Conservation (phyloP, 805 yeast genomes). For the Zygosaccharomyces kombuchaensis region DNA sequence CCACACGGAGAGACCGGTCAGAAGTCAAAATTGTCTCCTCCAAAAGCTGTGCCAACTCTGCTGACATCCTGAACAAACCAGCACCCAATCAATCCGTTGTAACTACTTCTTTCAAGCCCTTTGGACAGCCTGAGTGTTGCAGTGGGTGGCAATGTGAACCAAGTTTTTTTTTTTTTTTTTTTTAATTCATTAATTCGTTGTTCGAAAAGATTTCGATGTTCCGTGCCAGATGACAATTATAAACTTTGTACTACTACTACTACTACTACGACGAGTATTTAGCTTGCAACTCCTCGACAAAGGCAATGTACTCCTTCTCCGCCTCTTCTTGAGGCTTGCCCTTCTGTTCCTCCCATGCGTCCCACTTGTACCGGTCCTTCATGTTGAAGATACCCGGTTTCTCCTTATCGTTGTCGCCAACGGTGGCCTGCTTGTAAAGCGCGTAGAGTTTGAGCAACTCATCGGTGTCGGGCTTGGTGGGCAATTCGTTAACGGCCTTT, state of each 20-base stretch:
- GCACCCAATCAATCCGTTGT: neutral
- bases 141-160: neutral
- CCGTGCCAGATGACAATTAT: neutral
- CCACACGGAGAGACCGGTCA: constrained; percentile 60
- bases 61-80: constrained; percentile 12
- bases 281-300: constrained; percentile 59
- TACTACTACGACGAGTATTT: constrained; percentile 35
- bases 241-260: neutral
- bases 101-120: neutral
- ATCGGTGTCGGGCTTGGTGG: constrained; percentile 77
- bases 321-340: constrained; percentile 90
- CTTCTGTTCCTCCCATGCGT: constrained; percentile 85
- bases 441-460: constrained; percentile 87
- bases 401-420: constrained; percentile 83
- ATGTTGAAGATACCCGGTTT: constrained; percentile 92
- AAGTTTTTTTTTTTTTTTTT: neutral
- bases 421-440: constrained; percentile 93
- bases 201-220: neutral
- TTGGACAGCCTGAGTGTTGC: neutral
- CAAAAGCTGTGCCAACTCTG: constrained; percentile 62
- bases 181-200: neutral
- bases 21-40: constrained; percentile 75
- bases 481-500: constrained; percentile 67
- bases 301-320: constrained; percentile 69
- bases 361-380: constrained; percentile 97